phyloP scores from a whole-genome alignment of 805 yeast species.

The Blastobotrys robertii region DNA sequence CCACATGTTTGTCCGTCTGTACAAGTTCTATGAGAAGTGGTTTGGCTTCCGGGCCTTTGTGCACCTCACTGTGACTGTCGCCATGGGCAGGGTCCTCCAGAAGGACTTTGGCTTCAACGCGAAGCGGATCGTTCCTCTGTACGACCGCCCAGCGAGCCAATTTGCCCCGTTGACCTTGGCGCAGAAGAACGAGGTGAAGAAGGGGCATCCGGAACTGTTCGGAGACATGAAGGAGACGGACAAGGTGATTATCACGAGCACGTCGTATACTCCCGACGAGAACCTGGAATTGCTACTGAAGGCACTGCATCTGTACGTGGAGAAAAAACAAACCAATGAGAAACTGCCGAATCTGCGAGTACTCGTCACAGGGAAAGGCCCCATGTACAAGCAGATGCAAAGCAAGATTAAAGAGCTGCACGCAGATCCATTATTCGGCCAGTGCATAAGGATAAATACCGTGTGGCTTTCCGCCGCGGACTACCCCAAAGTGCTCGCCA shows the following conservation, averaged over 20 bases:
- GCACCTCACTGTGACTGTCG: slow-evolving; percentile 71
- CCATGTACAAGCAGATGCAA: slow-evolving; percentile 49
- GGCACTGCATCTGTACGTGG: slow-evolving; percentile 55
- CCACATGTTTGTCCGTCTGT: slow-evolving; percentile 54
- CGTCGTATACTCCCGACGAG: slow-evolving; percentile 95
- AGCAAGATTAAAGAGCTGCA: slow-evolving; percentile 34
- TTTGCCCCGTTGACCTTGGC: slow-evolving; percentile 35
- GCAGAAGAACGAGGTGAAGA: slow-evolving; percentile 12
- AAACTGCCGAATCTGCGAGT: slow-evolving; percentile 44
- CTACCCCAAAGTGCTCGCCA: slow-evolving; percentile 64
- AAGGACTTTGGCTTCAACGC: slow-evolving; percentile 43
- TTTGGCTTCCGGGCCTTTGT: slow-evolving; percentile 58
- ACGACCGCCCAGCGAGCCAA: slow-evolving; percentile 72
- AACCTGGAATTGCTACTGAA: slow-evolving; percentile 63
- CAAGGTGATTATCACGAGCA: slow-evolving; percentile 70
- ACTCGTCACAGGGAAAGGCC: slow-evolving; percentile 97
- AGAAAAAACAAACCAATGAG: slow-evolving; percentile 6
- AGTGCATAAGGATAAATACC: slow-evolving; percentile 25
- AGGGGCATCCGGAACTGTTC: slow-evolving; percentile 24
- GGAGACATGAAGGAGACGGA: slow-evolving; percentile 34
- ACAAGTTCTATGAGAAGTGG: slow-evolving; percentile 51
- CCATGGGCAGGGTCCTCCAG: slow-evolving; percentile 54
- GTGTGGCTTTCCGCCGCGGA: slow-evolving; percentile 76
- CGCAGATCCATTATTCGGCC: slow-evolving; percentile 21
- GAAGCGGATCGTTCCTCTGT: slow-evolving; percentile 50